Conservation (phyloP, 2,329 filamentous ascomycete genomes). For the Cladophialophora bantiana region DNA sequence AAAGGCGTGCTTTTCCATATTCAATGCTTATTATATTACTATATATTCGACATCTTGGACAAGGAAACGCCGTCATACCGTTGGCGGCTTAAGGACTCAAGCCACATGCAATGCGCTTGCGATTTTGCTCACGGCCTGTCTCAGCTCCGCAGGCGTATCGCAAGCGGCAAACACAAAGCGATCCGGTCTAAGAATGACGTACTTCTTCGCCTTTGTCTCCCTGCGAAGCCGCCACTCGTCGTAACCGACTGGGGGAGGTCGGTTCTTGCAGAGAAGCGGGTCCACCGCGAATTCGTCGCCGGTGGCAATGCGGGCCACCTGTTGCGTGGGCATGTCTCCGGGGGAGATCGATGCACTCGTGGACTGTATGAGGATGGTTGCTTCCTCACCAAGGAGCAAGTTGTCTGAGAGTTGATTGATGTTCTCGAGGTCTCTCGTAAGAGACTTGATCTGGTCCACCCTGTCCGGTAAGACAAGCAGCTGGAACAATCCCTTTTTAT, state of each 20-base stretch:
- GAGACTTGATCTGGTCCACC: slow-evolving; percentile 18
- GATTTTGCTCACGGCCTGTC: slow-evolving; percentile 21
- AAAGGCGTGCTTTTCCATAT: neutral
- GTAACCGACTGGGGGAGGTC: slow-evolving; percentile 44
- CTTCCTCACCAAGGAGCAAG: slow-evolving; percentile 28
- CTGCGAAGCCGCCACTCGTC: slow-evolving; percentile 41
- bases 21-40: neutral
- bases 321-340: neutral
- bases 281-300: slow-evolving; percentile 44
- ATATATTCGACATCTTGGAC: neutral
- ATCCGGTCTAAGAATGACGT: slow-evolving; percentile 46
- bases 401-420: slow-evolving; percentile 20
- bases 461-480: slow-evolving; percentile 43
- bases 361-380: slow-evolving; percentile 34
- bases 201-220: slow-evolving; percentile 39
- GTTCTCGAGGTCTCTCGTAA: slow-evolving; percentile 22
- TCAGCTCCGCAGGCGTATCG: slow-evolving; percentile 25
- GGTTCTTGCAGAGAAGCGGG: slow-evolving; percentile 40
- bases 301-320: slow-evolving; percentile 41
- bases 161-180: slow-evolving; percentile 47
- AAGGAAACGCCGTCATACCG: neutral
- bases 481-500: slow-evolving; percentile 45
- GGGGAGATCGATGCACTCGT: slow-evolving; percentile 2
- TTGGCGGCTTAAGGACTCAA: neutral
- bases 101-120: slow-evolving; percentile 13